phyloP scores from a whole-genome alignment of 2,329 filamentous ascomycete genomes.

The Fusarium penzigii region DNA sequence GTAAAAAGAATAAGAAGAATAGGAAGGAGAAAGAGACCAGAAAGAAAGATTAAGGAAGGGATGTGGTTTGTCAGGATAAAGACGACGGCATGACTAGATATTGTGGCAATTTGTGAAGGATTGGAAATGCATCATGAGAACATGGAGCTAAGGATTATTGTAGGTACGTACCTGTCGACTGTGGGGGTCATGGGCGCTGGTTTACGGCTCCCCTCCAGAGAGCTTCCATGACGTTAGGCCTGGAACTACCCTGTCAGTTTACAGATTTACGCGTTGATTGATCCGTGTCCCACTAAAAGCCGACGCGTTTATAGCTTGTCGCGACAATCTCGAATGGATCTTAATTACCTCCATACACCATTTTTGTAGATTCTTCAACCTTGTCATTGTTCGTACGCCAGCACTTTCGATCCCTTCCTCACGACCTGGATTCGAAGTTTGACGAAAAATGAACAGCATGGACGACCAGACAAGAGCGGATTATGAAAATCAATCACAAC shows the following conservation, averaged over 20 bases:
- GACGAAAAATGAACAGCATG: conserved; percentile 37
- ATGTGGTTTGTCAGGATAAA: conserved; percentile 1
- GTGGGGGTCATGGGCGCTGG: background rate
- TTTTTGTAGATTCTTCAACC: background rate
- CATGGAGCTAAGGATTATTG: background rate
- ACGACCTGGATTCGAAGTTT: background rate
- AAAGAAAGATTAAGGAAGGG: no score
- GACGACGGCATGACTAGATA: background rate
- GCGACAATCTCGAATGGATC: conserved; percentile 17
- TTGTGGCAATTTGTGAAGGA: background rate
- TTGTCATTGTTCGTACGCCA: background rate
- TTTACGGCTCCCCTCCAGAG: conserved; percentile 9
- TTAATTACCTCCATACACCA: conserved; percentile 1
- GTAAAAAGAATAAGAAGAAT: background rate
- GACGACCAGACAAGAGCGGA: conserved; percentile 44
- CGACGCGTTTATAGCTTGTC: conserved; percentile 17
- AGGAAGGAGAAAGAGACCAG: no score
- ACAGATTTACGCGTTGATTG: conserved; percentile 20
- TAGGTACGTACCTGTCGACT: background rate
- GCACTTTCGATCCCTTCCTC: background rate
- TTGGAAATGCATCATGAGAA: background rate
- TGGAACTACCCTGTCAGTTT: conserved; percentile 6
- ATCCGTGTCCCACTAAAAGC: conserved; percentile 21
- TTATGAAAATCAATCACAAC: conserved; percentile 52
- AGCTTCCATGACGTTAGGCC: conserved; percentile 13